Base-by-base conservation (phyloP, 129 eudicot genomes). In the Kitagawia praeruptora region DNA sequence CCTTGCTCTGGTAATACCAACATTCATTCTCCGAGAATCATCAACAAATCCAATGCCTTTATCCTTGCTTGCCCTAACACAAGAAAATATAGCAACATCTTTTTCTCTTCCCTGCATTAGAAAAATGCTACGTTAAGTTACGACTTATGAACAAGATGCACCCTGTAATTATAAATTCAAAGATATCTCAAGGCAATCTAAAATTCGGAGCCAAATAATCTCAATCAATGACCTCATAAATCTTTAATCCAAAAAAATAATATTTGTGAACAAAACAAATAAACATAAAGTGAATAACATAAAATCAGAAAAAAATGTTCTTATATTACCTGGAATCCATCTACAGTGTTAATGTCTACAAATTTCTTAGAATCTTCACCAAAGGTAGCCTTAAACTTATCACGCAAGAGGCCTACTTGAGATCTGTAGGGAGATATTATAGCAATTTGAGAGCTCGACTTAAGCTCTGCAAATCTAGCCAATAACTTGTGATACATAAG, bases 11-110 rank as follows among this genome's bases (percentile, higher is more conserved):
- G 98, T 96, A 79, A 92, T 92, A 66, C 99, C 98, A 69, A 96
- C 99, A 89, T 96, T 96, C 99, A 96, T 96, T 80, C 98, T 83
- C 80, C 95, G 84, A 81, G 75, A 89, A 89, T 96, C 99, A 78
- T 86, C 82, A 27, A 92, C 96, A 82, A 92, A 92, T 1, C 99
- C 99, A 31, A 96, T 89, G 75, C 95, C 91, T 72, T 69, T 75
- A 58, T 90, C 93, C 85, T 89, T 80, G 83, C 84, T 96, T 48
- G 98, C 88, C 80, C 98, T 89, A 75, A 96, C 99, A 85, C 98
- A 96, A 6, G 99, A 90, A 81, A 96, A 96, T 34, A 96, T 90
- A 49, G 98, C 99, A 80, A 96, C 95, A 77, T 92, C 97, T 82
- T 96, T 92, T 85, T 96, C 99, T 66, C 99, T 88, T 39, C 99